Base-by-base conservation (phyloP, 2,329 filamentous ascomycete species). In the Ophiostoma fasciatum region DNA sequence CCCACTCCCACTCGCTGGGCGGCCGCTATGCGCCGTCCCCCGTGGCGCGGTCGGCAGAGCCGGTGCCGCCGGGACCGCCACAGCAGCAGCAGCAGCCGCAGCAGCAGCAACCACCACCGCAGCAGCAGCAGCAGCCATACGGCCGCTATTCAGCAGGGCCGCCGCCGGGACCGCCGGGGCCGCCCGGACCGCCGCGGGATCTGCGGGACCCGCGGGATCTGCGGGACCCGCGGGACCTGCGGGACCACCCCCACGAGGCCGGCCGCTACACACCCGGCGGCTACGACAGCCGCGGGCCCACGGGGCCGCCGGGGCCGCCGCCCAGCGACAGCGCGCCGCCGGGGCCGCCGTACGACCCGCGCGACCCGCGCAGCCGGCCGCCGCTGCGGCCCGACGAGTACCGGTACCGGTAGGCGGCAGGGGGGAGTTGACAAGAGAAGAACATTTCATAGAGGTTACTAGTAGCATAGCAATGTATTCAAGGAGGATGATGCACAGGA, bases 241-340 rank as follows among this genome's bases (percentile, higher is more conserved):
- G n/a, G n/a, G n/a, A 23, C 29, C 29, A 43, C 20, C 37, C 40
- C n/a, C 37, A 40, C 14, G 35, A 43, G 10, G 33, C 38, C 12
- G 36, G 50, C 3, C 49, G 47, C 22, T 53, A 51, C 33, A 52
- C 51, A 3, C 51, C 51, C 1, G 46, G 49, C n/a, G 45, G 41
- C 14, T 53, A 50, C 37, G 51, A 54, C n/a, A 38, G 34, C 9
- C 47, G 48, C 3, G 43, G 42, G 2, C 46, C 42, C 4, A 45
- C 45, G 19, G 40, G 41, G 5, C 42, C 37, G 10, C 28, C 23
- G 7, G 36, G 19, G 25, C 31, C 31, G 7, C 17, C 28, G n/a
- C 25, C 33, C 11, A 17, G n/a, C 26, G 28, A 35, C 21, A 17
- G 33, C 10, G 20, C 38, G 12, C 36, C 14, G 18, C 25, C 21